Conservation (phyloP, 495 filamentous ascomycete genomes). For the Elasticomyces elasticus region DNA sequence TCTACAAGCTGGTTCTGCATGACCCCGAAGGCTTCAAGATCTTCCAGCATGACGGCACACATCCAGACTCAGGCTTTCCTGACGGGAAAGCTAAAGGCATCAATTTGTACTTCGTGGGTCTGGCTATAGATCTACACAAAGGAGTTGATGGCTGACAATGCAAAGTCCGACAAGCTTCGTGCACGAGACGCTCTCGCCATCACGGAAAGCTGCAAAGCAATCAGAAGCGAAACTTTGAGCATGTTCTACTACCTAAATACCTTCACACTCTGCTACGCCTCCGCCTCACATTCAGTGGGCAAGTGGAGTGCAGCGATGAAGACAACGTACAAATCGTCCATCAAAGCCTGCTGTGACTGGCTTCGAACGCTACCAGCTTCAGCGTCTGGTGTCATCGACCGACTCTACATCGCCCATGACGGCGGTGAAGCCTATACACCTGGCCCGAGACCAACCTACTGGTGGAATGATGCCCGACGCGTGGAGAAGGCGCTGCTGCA, state of each 20-base stretch:
- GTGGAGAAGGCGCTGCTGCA: neutral
- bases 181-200: neutral
- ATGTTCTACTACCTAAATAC: neutral
- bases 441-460: neutral
- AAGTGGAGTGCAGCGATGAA: neutral
- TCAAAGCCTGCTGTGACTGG: neutral
- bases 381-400: neutral
- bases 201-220: neutral
- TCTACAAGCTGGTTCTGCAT: neutral
- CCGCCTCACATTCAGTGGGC: neutral
- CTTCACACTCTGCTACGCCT: neutral
- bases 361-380: neutral
- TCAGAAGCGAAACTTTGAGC: neutral
- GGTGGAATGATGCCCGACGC: neutral
- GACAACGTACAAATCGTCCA: neutral
- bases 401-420: neutral
- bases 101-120: neutral
- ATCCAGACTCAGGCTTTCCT: neutral
- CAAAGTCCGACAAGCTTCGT: neutral
- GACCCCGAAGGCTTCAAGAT: neutral
- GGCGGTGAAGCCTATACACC: neutral
- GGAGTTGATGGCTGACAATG: too few species aligned
- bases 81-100: neutral
- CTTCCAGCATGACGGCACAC: neutral
- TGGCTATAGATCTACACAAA: too few species aligned